phyloP scores from a whole-genome alignment of 305 asterid genomes.

The Coffea humblotiana region DNA sequence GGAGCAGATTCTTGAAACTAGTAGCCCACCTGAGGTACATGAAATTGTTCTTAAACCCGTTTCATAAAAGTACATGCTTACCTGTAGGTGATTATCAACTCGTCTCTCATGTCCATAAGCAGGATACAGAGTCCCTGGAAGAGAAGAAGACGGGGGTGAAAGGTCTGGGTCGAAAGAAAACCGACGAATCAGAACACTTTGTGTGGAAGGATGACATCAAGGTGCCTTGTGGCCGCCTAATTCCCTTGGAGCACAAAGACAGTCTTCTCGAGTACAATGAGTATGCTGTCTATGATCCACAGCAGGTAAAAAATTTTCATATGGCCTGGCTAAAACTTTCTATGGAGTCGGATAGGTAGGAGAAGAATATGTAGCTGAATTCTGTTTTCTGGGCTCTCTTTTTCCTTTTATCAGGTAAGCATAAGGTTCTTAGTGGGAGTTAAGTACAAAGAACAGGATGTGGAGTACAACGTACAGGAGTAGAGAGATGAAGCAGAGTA shows the following conservation, averaged over 20 bases:
- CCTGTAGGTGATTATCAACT: background rate
- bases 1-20: constrained; percentile 41
- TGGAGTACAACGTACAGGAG: constrained; percentile 45
- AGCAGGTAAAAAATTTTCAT: constrained; percentile 40
- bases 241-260: constrained; percentile 55
- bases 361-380: too few relatives aligned
- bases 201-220: constrained; percentile 71
- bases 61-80: background rate
- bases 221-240: constrained; percentile 74
- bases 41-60: background rate
- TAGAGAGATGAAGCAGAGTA: background rate
- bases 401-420: constrained; percentile 42
- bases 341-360: too few relatives aligned
- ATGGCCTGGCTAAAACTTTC: background rate
- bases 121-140: constrained; percentile 56
- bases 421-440: constrained; percentile 71
- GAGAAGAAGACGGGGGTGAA: constrained; percentile 63
- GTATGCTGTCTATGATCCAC: constrained; percentile 78
- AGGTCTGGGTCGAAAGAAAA: constrained; percentile 64
- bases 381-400: background rate
- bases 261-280: constrained; percentile 76
- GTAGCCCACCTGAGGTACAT: constrained; percentile 58
- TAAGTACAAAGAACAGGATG: constrained; percentile 61
- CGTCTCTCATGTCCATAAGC: background rate
- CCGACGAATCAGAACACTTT: constrained; percentile 77